Evolutionary conservation across 2,329 filamentous ascomycete species (phyloP), one percentile per base, ranked within the genome.

Genomic region (Diaporthe vexans): DNA sequence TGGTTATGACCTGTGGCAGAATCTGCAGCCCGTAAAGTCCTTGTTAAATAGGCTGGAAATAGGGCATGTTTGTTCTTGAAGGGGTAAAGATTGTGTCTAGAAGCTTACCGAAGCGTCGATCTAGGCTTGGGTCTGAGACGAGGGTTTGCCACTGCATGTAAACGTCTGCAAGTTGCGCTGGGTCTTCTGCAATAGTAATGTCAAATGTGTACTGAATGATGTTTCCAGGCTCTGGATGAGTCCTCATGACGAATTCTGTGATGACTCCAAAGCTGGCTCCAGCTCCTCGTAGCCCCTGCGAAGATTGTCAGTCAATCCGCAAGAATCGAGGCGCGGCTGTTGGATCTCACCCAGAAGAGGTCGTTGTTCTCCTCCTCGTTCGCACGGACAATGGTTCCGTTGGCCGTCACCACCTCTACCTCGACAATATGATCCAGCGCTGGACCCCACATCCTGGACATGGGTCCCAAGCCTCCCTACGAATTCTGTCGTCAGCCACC

Each of bases 121-220:
- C 89, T 5, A 93, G 84, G 1, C 84, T 79, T 3, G 88, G 87
- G 73, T 92, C 87, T 0, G 85, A 81, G 51, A 90, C 83, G 17
- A 93, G 82, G 1, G 83, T 82, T 76, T 92, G 91, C 91, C 91
- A 93, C 19, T 86, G 81, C 73, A 86, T 84, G 81, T 89, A 91
- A 0, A 89, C 78, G 10, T 83, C 78, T 0, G 87, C 87, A 77
- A 89, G 85, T 0, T 88, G 84, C 15, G 82, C 77, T 21, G 71
- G 58, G 40, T 87, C 85, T 5, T 83, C 86, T 6, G 86, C 86
- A 4, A 90, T 83, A 24, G 84, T 85, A 73, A 92, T 82, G 11
- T 84, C 85, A 80, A 88, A 93, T 1, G 87, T 87, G 80, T 91
- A 93, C 74, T 91, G 86, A 13, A 93, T 84, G 4, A 90, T 84